These are phyloP conservation scores for Arachis stenosperma DNA, from an alignment of 306 rosid species.

Conservation along the genomic window DNA sequence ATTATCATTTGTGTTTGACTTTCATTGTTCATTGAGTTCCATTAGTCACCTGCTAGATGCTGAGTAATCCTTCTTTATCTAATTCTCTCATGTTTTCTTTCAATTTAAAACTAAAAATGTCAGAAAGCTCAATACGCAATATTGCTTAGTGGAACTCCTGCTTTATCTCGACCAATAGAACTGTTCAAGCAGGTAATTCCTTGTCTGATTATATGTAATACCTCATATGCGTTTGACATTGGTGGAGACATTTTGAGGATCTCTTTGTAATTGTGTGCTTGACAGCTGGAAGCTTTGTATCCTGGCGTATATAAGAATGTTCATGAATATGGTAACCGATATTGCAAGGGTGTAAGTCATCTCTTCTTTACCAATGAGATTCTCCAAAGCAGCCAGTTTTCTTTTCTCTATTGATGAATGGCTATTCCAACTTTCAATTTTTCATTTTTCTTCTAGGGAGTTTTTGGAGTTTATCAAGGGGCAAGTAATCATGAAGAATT, in stretches of 20 bases:
- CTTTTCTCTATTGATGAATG: conserved; percentile 31
- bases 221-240: conserved; percentile 24
- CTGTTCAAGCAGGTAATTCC: conserved; percentile 78
- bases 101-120: conserved; percentile 19
- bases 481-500: conserved; percentile 97
- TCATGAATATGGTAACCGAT: conserved; percentile 89
- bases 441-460: conserved; percentile 58
- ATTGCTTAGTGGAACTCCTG: conserved; percentile 98
- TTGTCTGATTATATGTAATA: conserved; percentile 16
- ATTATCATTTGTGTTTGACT: conserved; percentile 16
- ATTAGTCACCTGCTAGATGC: not conserved
- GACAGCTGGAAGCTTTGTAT: conserved; percentile 93
- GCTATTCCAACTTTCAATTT: conserved; percentile 18
- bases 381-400: conserved; percentile 29
- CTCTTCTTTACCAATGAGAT: conserved; percentile 31
- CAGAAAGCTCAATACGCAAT: conserved; percentile 92
- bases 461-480: conserved; percentile 91
- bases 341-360: conserved; percentile 97
- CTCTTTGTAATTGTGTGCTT: conserved; percentile 44
- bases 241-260: conserved; percentile 31
- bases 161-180: conserved; percentile 95
- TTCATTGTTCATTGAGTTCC: conserved; percentile 2
- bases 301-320: conserved; percentile 86
- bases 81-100: conserved; percentile 32
- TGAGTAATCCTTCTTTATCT: conserved; percentile 23